Conservation (phyloP, 2,329 filamentous ascomycete species). For the Paracorniculantispora psalliotae region DNA sequence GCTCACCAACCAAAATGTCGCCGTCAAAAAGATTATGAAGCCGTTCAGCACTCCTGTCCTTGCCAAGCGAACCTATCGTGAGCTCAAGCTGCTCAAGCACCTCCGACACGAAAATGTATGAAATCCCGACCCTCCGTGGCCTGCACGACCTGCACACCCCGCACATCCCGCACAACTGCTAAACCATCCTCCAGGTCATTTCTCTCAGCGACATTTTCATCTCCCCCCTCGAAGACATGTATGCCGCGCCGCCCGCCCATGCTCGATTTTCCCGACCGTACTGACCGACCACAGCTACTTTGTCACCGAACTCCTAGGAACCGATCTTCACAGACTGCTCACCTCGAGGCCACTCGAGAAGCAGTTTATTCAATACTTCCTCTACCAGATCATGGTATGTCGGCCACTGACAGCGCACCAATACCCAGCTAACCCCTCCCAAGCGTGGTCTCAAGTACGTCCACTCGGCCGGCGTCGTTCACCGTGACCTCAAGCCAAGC, state of each 20-base stretch:
- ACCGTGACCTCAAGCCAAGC: slow-evolving; percentile 95
- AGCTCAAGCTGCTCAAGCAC: slow-evolving; percentile 96
- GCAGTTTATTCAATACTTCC: slow-evolving; percentile 99
- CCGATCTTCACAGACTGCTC: slow-evolving; percentile 89
- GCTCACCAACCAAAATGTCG: slow-evolving; percentile 93
- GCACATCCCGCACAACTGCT: background rate
- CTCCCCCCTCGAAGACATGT: slow-evolving; percentile 98
- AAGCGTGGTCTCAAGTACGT: slow-evolving; percentile 98
- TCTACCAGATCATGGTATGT: slow-evolving; percentile 95
- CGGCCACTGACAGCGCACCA: background rate
- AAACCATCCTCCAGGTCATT: slow-evolving; percentile 63
- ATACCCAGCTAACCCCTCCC: background rate
- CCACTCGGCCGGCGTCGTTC: slow-evolving; percentile 95
- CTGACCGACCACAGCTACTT: slow-evolving; percentile 65
- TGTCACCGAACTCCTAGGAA: slow-evolving; percentile 94
- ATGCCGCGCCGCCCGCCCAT: slow-evolving; percentile 32
- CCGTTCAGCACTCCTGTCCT: slow-evolving; percentile 98
- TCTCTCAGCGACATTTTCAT: slow-evolving; percentile 99
- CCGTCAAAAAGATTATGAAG: slow-evolving; percentile 99
- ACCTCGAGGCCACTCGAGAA: slow-evolving; percentile 96
- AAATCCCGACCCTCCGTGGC: no score
- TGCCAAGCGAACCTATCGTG: slow-evolving; percentile 94
- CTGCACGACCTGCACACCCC: slow-evolving; percentile 14
- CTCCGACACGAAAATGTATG: slow-evolving; percentile 90
- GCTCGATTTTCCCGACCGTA: slow-evolving; percentile 17